Evolutionary conservation across 495 filamentous ascomycete genomes (phyloP).

Genomic region (Parathielavia appendiculata): DNA sequence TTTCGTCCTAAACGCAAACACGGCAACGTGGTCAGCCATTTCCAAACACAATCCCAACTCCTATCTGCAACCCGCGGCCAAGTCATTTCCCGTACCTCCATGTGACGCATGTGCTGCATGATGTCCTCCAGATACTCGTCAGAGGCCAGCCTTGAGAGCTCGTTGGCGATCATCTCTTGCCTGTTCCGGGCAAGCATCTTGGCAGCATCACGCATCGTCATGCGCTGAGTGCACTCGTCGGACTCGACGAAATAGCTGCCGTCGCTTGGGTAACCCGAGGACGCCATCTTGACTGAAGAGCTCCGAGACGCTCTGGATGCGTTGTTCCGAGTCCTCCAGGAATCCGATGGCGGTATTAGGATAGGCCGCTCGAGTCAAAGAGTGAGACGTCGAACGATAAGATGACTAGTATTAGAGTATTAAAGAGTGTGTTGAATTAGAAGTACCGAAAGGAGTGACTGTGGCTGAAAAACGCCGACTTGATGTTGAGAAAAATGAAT

Average conservation of each 20-base stretch:
- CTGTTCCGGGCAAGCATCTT: constrained; percentile 68
- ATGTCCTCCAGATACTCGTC: constrained; percentile 93
- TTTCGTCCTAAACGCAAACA: constrained; percentile 58
- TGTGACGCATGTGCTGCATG: constrained; percentile 85
- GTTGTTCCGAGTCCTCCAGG: constrained; percentile 47
- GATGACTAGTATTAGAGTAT: constrained; percentile 48
- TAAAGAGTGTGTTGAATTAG: constrained; percentile 50
- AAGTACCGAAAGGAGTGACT: constrained; percentile 46
- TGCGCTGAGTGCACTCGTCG: constrained; percentile 51
- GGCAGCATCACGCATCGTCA: constrained; percentile 63
- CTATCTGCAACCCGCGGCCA: background rate
- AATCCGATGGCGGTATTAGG: constrained; percentile 33
- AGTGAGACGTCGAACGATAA: constrained; percentile 41
- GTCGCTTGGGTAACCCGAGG: constrained; percentile 46
- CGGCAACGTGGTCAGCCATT: constrained; percentile 10
- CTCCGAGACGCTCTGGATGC: constrained; percentile 10
- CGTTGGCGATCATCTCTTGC: constrained; percentile 79
- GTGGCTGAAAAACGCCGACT: constrained; percentile 38
- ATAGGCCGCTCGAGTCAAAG: constrained; percentile 37
- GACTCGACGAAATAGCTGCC: constrained; percentile 82
- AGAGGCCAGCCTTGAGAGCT: constrained; percentile 72
- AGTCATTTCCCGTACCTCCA: constrained; percentile 67
- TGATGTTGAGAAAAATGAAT: constrained; percentile 26
- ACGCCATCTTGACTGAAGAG: constrained; percentile 63
- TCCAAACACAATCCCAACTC: background rate